Evolutionary conservation across 495 filamentous ascomycete genomes (phyloP).

Genomic region (Aspergillus wentii): DNA sequence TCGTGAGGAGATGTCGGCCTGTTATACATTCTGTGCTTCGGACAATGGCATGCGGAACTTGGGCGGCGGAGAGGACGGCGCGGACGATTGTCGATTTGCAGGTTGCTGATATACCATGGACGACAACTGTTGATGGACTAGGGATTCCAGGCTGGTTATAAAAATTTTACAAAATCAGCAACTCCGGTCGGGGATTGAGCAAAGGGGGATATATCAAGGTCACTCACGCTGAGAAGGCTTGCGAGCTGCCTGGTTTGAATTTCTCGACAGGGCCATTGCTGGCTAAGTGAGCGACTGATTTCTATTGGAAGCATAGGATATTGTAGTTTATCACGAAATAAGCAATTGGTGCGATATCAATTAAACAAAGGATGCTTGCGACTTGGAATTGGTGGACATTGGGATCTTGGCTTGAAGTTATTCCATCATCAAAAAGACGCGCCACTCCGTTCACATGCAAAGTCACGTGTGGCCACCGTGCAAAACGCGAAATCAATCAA

Average conservation of each 20-base stretch:
- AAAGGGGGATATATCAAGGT: slow-evolving; percentile 1
- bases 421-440: slow-evolving; percentile 4
- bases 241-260: slow-evolving; percentile 58
- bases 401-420: too few relatives aligned
- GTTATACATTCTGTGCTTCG: slow-evolving; percentile 85
- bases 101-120: slow-evolving; percentile 87
- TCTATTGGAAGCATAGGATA: slow-evolving; percentile 30
- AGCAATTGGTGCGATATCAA: too few relatives aligned
- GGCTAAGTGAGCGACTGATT: slow-evolving; percentile 38
- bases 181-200: background rate
- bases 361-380: too few relatives aligned
- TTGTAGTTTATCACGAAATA: too few relatives aligned
- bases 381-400: background rate
- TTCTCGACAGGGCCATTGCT: slow-evolving; percentile 58
- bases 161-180: slow-evolving; percentile 10
- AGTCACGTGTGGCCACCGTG: background rate
- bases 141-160: slow-evolving; percentile 31
- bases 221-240: slow-evolving; percentile 54
- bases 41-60: slow-evolving; percentile 63
- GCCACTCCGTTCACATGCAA: too few relatives aligned
- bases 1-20: slow-evolving; percentile 75
- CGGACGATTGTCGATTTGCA: slow-evolving; percentile 75
- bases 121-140: slow-evolving; percentile 57
- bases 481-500: too few relatives aligned
- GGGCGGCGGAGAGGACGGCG: slow-evolving; percentile 51